Conservation (phyloP, 768 basidiomycete species). For the Sutorius australiensis region DNA sequence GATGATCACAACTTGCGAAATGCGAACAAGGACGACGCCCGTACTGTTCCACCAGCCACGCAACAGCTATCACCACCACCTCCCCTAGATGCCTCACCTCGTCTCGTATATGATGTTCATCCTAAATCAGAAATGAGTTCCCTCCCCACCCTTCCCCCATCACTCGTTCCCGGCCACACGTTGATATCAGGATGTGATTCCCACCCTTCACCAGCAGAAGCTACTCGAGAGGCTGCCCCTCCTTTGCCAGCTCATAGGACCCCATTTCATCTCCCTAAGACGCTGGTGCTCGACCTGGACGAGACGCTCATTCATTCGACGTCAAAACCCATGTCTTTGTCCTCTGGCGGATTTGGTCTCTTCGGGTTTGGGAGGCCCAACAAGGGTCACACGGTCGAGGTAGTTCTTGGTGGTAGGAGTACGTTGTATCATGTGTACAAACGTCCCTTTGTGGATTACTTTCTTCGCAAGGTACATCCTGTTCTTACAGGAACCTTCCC, state of each 20-base stretch:
- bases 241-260: constrained; percentile 50
- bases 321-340: constrained; percentile 61
- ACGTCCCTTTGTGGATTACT: constrained; percentile 95
- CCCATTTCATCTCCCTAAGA: constrained; percentile 83
- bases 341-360: constrained; percentile 51
- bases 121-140: constrained; percentile 11
- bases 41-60: constrained; percentile 18
- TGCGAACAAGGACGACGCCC: constrained; percentile 11
- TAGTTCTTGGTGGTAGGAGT: constrained; percentile 81
- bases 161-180: constrained; percentile 11
- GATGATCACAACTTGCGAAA: constrained; percentile 6
- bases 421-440: constrained; percentile 98
- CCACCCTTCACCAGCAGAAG: constrained; percentile 16
- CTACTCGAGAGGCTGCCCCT: constrained; percentile 49
- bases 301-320: constrained; percentile 99
- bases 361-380: constrained; percentile 59
- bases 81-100: constrained; percentile 14
- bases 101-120: constrained; percentile 6
- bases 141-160: constrained; percentile 27
- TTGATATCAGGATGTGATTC: constrained; percentile 10
- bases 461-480: constrained; percentile 74
- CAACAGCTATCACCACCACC: constrained; percentile 18
- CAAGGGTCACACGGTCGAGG: constrained; percentile 86
- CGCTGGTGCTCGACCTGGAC: constrained; percentile 94
- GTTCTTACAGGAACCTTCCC: neutral